phyloP scores from a whole-genome alignment of 306 rosid species.

The Vigna reflexopilosa region DNA sequence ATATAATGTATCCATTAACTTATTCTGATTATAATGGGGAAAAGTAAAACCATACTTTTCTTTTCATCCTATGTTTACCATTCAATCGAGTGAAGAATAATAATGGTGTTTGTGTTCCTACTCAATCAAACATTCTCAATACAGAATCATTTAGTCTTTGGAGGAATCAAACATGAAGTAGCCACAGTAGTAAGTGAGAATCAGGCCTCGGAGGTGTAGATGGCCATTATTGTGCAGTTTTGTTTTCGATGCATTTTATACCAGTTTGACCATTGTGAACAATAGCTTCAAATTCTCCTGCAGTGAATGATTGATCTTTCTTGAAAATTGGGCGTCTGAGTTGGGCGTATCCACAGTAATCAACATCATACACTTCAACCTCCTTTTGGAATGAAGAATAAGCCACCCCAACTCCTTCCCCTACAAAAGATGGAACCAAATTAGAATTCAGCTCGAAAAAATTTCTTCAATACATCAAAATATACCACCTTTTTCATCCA shows the following conservation, averaged over 20 bases:
- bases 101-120: conserved; percentile 18
- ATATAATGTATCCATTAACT: background rate
- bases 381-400: conserved; percentile 59
- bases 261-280: conserved; percentile 51
- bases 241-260: conserved; percentile 17
- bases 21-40: background rate
- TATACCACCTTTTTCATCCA: conserved; percentile 5
- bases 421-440: conserved; percentile 48
- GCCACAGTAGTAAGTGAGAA: conserved; percentile 6
- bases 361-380: conserved; percentile 56
- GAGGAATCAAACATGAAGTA: conserved; percentile 23
- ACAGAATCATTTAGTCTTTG: conserved; percentile 7
- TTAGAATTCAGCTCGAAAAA: conserved; percentile 20
- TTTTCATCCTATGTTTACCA: conserved; percentile 11
- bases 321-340: conserved; percentile 69
- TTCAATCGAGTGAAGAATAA: conserved; percentile 29
- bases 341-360: conserved; percentile 75
- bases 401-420: conserved; percentile 88
- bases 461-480: background rate
- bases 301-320: conserved; percentile 46
- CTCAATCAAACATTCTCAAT: conserved; percentile 18
- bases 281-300: conserved; percentile 71
- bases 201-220: background rate
- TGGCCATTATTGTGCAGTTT: conserved; percentile 5
- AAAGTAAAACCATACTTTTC: conserved; percentile 1